Percentiles rank a stretch among this genome's conserved stretches.
phyloP scores from a whole-genome alignment of 257 asterid species.

The Echites panduratus region DNA sequence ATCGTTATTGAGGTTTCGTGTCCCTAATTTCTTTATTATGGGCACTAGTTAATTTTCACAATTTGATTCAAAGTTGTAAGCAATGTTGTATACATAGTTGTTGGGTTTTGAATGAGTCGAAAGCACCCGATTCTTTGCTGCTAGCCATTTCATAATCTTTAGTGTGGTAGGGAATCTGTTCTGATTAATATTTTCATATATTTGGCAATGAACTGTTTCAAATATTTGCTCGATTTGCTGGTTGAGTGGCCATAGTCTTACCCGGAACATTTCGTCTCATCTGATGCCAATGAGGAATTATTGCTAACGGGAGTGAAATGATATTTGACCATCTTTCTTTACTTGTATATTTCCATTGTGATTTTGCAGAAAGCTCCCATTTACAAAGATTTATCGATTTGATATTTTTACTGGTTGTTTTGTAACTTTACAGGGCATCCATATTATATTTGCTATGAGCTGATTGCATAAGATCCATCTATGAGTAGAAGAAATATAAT shows the following conservation, averaged over 20 bases:
- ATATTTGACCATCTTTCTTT: too few relatives aligned
- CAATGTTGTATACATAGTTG: not conserved
- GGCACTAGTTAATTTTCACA: not conserved
- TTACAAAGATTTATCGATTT: too few relatives aligned
- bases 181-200: not conserved
- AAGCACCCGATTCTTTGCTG: not conserved
- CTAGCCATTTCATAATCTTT: not conserved
- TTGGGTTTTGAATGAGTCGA: not conserved
- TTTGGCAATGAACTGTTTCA: not conserved
- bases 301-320: not conserved
- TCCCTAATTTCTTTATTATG: not conserved
- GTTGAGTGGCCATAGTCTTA: not conserved
- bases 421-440: too few relatives aligned
- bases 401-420: too few relatives aligned
- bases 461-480: not conserved
- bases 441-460: too few relatives aligned
- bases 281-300: not conserved
- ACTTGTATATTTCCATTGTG: too few relatives aligned
- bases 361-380: too few relatives aligned
- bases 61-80: not conserved
- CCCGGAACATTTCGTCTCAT: not conserved
- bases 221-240: not conserved
- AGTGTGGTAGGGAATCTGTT: not conserved
- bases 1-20: conserved; percentile 72
- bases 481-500: not conserved